These are phyloP conservation scores for Erigeron philadelphicus DNA, from an alignment of 140 eudicot species.

Conservation along the genomic window DNA sequence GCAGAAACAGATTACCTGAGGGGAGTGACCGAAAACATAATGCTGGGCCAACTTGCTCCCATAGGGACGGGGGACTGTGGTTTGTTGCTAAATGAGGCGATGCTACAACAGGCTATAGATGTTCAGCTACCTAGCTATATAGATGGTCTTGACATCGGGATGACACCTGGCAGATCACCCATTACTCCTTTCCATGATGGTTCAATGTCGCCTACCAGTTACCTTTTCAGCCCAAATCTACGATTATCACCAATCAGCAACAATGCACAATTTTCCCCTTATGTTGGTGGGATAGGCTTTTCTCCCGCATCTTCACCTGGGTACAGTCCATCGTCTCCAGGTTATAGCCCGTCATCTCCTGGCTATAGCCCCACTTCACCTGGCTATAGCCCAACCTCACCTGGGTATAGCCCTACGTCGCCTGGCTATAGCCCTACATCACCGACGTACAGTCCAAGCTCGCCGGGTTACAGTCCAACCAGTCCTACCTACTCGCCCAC, in stretches of 20 bases:
- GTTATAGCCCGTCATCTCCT: slow-evolving; percentile 80
- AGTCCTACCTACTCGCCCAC: slow-evolving; percentile 87
- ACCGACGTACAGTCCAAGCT: slow-evolving; percentile 79
- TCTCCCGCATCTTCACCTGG: slow-evolving; percentile 89
- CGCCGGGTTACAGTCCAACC: slow-evolving; percentile 84
- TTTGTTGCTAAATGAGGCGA: slow-evolving; percentile 66
- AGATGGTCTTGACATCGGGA: slow-evolving; percentile 87
- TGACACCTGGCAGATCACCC: slow-evolving; percentile 78
- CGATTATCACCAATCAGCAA: slow-evolving; percentile 66
- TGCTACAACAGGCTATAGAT: slow-evolving; percentile 89
- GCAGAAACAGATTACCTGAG: slow-evolving; percentile 80
- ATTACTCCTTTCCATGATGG: slow-evolving; percentile 88
- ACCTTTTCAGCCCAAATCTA: slow-evolving; percentile 69
- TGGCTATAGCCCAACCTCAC: slow-evolving; percentile 68
- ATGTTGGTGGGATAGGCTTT: slow-evolving; percentile 80
- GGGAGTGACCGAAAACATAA: slow-evolving; percentile 89
- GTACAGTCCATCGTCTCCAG: slow-evolving; percentile 67
- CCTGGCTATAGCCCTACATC: slow-evolving; percentile 87
- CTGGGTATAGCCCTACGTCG: slow-evolving; percentile 67
- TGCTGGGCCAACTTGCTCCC: slow-evolving; percentile 97
- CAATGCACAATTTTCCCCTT: slow-evolving; percentile 87
- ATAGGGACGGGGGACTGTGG: slow-evolving; percentile 94
- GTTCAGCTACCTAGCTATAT: slow-evolving; percentile 87
- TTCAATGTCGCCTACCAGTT: slow-evolving; percentile 75
- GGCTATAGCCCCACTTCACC: slow-evolving; percentile 79